Conservation (phyloP, 345 rosid species). For the Eucalyptus erythrocorys region DNA sequence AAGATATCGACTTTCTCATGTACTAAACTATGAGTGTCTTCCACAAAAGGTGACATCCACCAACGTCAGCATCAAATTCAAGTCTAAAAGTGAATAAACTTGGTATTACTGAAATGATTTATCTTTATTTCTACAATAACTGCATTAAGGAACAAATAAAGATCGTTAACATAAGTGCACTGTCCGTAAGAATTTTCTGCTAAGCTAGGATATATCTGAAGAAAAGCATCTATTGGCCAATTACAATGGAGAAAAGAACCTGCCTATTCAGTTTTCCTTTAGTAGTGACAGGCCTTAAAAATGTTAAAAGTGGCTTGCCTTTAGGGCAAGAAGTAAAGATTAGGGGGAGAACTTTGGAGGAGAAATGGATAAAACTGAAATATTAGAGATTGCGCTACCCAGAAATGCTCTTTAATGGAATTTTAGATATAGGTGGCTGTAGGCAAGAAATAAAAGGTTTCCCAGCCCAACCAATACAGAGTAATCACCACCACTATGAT, state of each 20-base stretch:
- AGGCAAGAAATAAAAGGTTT: background rate
- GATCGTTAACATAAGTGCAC: background rate
- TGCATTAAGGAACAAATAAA: background rate
- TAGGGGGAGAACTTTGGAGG: background rate
- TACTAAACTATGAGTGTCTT: background rate
- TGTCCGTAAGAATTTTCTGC: background rate
- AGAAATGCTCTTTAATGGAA: background rate
- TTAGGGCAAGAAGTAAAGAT: background rate
- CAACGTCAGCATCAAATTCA: background rate
- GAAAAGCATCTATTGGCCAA: background rate
- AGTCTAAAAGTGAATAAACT: background rate
- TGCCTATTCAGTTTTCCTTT: background rate
- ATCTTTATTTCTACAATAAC: background rate
- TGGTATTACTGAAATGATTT: background rate
- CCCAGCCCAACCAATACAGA: background rate
- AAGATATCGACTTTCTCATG: background rate
- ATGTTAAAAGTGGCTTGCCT: background rate
- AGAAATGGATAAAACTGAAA: background rate
- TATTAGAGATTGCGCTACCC: background rate
- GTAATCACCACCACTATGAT: background rate
- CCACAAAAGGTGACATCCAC: background rate
- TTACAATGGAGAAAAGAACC: background rate
- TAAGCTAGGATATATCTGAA: background rate
- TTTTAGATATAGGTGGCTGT: background rate
- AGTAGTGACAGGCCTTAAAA: background rate